Base-by-base conservation (phyloP, 2,329 filamentous ascomycete species). In the Aspergillus fischeri region DNA sequence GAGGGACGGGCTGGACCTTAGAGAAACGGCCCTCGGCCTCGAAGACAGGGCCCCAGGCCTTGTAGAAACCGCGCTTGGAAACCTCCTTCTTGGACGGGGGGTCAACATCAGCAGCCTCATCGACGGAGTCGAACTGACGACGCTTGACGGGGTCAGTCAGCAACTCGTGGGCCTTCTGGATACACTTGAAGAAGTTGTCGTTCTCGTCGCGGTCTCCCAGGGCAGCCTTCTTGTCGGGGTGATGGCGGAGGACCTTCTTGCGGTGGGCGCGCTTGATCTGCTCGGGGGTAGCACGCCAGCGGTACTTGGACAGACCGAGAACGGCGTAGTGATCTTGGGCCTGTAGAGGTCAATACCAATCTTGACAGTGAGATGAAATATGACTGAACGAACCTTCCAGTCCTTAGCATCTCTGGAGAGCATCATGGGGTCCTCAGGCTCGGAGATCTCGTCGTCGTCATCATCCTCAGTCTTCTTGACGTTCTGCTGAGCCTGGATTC, bases 141-240 rank as follows among this genome's bases (percentile, higher is more conserved):
- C 94, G 90, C 81, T 91, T 95, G 75, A 87, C 83, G 52, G 94
- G 94, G 80, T 99, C 94, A 55, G 91, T 85, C 20, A 99, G 89
- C 53, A 97, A 84, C 71, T 99, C 94, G 68, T 89, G 93, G 57
- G 94, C 94, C 78, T 97, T 97, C 76, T 99, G 95, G 76, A 99
- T 99, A 78, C 95, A 99, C 85, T 99, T 99, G 89, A 99, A 99
- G 83, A 99, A 99, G 76, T 90, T 91, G 77, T 99, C 94, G 77
- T 97, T 77, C 68, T 80, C 93, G 70, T 97, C 92, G 66, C 86
- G 84, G 69, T 86, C 84, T 60, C 94, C 94, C 50, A 88, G 85
- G 28, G 94, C 94, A 17, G 95, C 94, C 81, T 95, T 96, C 88
- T 99, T 99, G 77, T 99, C 94, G 61, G 94, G 94, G 78, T 99